Conservation (phyloP, 306 rosid genomes). For the Pterocarpus macrocarpus region DNA sequence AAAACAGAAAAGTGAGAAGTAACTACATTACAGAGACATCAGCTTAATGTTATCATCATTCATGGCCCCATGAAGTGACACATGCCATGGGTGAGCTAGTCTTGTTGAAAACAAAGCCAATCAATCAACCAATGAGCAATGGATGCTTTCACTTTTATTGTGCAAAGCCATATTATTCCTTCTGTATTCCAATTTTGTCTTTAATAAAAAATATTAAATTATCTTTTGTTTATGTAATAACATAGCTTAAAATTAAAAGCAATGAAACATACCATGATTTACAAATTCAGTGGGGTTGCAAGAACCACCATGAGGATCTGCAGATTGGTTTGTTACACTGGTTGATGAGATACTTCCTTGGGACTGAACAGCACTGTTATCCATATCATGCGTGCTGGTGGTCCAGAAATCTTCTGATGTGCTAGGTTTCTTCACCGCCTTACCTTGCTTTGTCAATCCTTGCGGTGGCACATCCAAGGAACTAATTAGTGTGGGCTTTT, state of each 20-base stretch:
- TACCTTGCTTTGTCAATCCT: constrained; percentile 44
- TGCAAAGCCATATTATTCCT: constrained; percentile 2
- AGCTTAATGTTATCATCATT: background rate
- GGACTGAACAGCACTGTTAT: constrained; percentile 79
- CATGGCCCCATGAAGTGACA: background rate
- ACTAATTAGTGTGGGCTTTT: constrained; percentile 46
- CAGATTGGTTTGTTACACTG: constrained; percentile 66
- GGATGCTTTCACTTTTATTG: constrained; percentile 8
- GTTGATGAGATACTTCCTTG: constrained; percentile 82
- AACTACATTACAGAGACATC: background rate
- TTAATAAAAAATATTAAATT: background rate
- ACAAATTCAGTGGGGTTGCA: constrained; percentile 62
- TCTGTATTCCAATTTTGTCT: background rate
- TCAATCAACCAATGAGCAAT: background rate
- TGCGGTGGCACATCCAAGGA: constrained; percentile 54
- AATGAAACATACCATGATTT: constrained; percentile 61
- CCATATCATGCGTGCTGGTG: constrained; percentile 79
- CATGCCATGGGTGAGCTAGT: background rate
- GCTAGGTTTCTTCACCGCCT: constrained; percentile 57
- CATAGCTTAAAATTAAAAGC: constrained; percentile 22
- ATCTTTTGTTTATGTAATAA: constrained; percentile 12
- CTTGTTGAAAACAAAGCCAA: background rate
- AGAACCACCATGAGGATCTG: constrained; percentile 49
- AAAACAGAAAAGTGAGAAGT: background rate
- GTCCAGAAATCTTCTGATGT: constrained; percentile 84